Evolutionary conservation across 345 rosid species (phyloP).

Genomic region (Populus ilicifolia): DNA sequence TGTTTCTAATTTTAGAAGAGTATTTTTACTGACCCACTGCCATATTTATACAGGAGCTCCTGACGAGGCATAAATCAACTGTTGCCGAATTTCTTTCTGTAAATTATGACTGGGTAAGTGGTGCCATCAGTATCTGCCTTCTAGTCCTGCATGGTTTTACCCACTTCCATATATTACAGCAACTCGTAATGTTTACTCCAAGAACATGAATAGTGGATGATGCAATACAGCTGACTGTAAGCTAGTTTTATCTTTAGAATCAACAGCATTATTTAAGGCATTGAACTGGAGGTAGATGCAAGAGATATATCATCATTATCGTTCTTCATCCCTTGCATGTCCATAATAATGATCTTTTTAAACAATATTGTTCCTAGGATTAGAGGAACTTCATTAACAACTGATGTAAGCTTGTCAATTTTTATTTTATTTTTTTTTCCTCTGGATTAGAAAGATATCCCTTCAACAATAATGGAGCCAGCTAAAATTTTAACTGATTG

Average conservation of each 20-base stretch:
- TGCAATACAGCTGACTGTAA: neutral
- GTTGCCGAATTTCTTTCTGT: conserved; percentile 41
- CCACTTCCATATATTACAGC: neutral
- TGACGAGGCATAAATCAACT: conserved; percentile 50
- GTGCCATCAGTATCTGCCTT: neutral
- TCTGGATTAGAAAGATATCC: neutral
- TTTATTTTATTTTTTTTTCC: neutral
- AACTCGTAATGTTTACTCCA: neutral
- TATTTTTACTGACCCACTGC: conserved; percentile 8
- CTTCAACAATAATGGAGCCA: neutral
- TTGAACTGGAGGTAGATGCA: neutral
- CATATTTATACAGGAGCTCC: conserved; percentile 36
- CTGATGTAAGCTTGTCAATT: neutral
- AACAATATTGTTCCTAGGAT: neutral
- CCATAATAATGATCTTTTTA: neutral
- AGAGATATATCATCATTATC: neutral
- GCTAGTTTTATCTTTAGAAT: neutral
- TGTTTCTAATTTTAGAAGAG: neutral
- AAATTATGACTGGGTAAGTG: conserved; percentile 47
- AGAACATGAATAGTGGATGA: neutral
- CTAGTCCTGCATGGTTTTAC: neutral
- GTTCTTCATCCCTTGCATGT: neutral
- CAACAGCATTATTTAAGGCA: neutral
- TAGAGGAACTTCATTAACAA: neutral
- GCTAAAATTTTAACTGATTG: neutral